Base-by-base conservation (phyloP, 1,284 basidiomycete genomes). In the Puccinia sorghi region DNA sequence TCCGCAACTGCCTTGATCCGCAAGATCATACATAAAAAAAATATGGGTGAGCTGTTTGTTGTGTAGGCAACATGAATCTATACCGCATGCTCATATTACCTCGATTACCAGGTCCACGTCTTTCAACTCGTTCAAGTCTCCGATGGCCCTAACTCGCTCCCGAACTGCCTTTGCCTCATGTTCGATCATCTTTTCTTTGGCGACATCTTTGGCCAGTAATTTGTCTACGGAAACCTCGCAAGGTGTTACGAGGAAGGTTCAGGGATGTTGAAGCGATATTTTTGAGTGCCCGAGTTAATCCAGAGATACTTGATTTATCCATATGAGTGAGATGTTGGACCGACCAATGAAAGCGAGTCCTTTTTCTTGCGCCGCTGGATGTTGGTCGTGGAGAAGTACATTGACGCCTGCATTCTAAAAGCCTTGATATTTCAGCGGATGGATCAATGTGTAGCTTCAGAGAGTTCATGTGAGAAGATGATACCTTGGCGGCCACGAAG, bases 51-150 rank as follows among this genome's bases (percentile, higher is more conserved):
- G 37, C 22, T 54, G 50, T 25, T 22, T 37, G 20, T 41, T 48
- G 25, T 32, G 13, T 17, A 43, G 50, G 32, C 11, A 8, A 25
- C 46, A 7, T 22, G 4, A 57, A 12, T 27, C 25, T 25, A 27
- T 1, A 9, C 4, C 12, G 17, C 50, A 7, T 13, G 80, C 88
- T 80, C 80, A 91, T n/a, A n/a, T n/a, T n/a, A n/a, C 92, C 88
- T 98, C 95, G 75, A 97, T 88, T 56, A 94, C 92, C 88, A 97
- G 90, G 83, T 96, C 93, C 7, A 90, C 91, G 81, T 94, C 92
- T 54, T 89, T 86, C 81, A 93, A 84, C 27, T 11, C 87, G 88
- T 87, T 86, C 39, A 91, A 82, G 13, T 84, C 84, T 46, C 85
- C 86, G 3, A 92, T 87, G 4, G 89, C 86, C 12, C 83, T 87